Base-by-base conservation (phyloP, 2,329 filamentous ascomycete genomes). In the Fusarium euwallaceae region DNA sequence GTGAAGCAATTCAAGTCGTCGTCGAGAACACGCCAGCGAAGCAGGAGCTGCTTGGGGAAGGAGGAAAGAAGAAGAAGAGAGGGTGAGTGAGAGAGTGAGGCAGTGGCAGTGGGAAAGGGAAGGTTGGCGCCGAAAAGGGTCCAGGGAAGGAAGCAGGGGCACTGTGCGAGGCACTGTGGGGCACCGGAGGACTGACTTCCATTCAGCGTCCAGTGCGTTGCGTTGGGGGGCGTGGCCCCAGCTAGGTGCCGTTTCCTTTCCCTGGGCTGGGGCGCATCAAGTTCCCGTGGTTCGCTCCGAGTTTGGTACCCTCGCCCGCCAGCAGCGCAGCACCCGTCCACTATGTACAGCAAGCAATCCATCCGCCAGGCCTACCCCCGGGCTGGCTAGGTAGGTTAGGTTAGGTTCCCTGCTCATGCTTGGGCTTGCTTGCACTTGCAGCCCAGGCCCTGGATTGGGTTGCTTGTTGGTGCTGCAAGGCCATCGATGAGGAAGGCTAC, bases 1-100 rank as follows among this genome's bases (percentile, higher is more conserved):
- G 71, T 78, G 76, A 81, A 78, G 76, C 76, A 77, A 80, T 78
- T 75, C 76, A 74, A 76, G 73, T 76, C 48, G 78, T 78, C 68
- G 76, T 80, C 73, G 69, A 76, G 66, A 76, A 74, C 72, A 75
- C 71, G 72, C 69, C 77, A 70, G 71, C 70, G 76, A 76, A 78
- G 75, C 76, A 76, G 78, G 68, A 76, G 72, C 74, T 77, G 78
- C 73, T 74, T 75, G 71, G 62, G 68, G 70, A 67, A 69, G 69
- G 68, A 69, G 71, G 64, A 69, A 77, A 74, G 48, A 53, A 73
- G 75, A 80, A 74, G 68, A 75, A 75, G 76, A 32, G 48, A 53
- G 24, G 48, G 48, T 32, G 48, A 29, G 48, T 29, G 48, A 72
- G 48, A 72, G 72, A 74, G 66, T 55, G 60, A 65, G 69, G 75